These are phyloP conservation scores for Corylus avellana DNA, from an alignment of 306 rosid species.

Conservation along the genomic window DNA sequence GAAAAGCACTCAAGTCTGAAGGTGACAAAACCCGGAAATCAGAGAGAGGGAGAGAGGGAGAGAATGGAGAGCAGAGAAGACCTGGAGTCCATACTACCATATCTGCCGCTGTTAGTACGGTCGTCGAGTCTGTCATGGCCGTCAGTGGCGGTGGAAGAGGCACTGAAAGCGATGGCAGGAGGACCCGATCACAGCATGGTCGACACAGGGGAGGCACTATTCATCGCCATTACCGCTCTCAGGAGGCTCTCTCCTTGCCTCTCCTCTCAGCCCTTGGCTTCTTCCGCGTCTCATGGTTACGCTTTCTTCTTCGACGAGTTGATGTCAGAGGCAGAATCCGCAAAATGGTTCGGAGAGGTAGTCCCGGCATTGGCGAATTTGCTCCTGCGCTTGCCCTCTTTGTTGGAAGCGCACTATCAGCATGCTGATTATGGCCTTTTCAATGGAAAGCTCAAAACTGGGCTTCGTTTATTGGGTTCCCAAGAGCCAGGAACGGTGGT, in stretches of 20 bases:
- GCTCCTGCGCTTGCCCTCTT: slow-evolving; percentile 69
- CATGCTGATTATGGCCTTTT: slow-evolving; percentile 36
- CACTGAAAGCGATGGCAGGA: slow-evolving; percentile 47
- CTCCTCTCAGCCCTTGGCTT: slow-evolving; percentile 42
- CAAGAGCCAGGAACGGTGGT: slow-evolving; percentile 70
- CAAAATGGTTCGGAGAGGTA: slow-evolving; percentile 67
- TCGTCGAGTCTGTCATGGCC: slow-evolving; percentile 75
- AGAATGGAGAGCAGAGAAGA: slow-evolving; percentile 71
- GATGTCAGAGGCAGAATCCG: slow-evolving; percentile 55
- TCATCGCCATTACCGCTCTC: slow-evolving; percentile 56
- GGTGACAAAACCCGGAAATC: not conserved
- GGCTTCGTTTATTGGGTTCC: slow-evolving; percentile 70
- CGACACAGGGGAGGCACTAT: slow-evolving; percentile 51
- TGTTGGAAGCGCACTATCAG: slow-evolving; percentile 75
- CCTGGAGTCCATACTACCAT: slow-evolving; percentile 60
- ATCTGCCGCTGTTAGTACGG: slow-evolving; percentile 55
- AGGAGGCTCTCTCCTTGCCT: slow-evolving; percentile 56
- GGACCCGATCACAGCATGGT: slow-evolving; percentile 61
- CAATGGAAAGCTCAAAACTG: slow-evolving; percentile 39
- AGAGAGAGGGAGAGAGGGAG: not conserved
- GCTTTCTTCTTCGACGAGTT: slow-evolving; percentile 80
- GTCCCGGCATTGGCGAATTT: slow-evolving; percentile 71
- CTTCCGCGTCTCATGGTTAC: slow-evolving; percentile 56
- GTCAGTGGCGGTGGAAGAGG: slow-evolving; percentile 50
- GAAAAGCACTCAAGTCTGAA: not conserved